phyloP scores from a whole-genome alignment of 1,284 basidiomycete species.

The Puccinia polysora region DNA sequence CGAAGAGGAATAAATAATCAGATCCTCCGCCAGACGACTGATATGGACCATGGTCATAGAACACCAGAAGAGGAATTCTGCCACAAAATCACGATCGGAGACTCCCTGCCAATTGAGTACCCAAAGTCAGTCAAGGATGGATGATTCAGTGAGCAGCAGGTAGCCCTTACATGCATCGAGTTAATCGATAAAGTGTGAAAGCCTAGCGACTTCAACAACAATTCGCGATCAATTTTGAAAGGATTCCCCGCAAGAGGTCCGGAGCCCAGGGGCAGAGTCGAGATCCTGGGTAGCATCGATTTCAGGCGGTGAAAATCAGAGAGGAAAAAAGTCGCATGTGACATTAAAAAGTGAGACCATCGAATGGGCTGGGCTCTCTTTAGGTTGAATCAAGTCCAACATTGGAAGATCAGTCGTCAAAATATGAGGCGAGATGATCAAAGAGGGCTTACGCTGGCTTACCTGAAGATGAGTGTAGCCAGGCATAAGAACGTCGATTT shows the following conservation, averaged over 20 bases:
- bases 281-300: conserved; percentile 69
- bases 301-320: conserved; percentile 80
- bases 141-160: not conserved
- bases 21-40: conserved; percentile 88
- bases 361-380: conserved; percentile 85
- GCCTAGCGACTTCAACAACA: conserved; percentile 76
- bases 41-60: conserved; percentile 88
- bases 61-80: conserved; percentile 95
- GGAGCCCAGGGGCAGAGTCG: conserved; percentile 84
- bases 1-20: conserved; percentile 92
- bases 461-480: conserved; percentile 97
- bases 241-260: conserved; percentile 96
- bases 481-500: conserved; percentile 83
- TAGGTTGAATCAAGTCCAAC: conserved; percentile 32
- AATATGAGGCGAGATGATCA: too few species aligned
- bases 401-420: too few species aligned
- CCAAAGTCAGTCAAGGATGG: not conserved
- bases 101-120: conserved; percentile 61
- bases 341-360: conserved; percentile 94
- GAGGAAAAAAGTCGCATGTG: conserved; percentile 86
- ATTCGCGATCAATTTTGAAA: conserved; percentile 79
- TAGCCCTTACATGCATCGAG: conserved; percentile 65
- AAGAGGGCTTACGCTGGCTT: too few species aligned
- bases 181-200: conserved; percentile 82
- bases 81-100: conserved; percentile 92